Base-by-base conservation (phyloP, 495 filamentous ascomycete species). In the Aspergillus taichungensis region DNA sequence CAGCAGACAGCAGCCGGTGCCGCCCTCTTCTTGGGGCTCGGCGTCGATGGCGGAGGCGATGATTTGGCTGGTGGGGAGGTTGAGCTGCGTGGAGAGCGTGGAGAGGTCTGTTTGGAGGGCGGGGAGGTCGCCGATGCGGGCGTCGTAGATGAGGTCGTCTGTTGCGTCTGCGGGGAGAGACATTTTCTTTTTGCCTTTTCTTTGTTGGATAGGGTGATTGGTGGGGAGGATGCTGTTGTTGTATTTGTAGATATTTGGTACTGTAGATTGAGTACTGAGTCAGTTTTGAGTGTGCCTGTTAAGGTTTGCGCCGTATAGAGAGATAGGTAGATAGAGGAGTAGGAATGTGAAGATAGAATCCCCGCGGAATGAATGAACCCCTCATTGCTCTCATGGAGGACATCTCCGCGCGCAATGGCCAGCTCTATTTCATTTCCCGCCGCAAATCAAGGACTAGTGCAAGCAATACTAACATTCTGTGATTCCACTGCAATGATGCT, bases 111-210 rank as follows among this genome's bases (percentile, higher is more conserved):
- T 59, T n/a, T 69, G 64, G 35, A 95, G 75, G 35, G 88, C 85
- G 28, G 74, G 65, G 42, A 81, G 69, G 30, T 94, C 88, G 54
- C 85, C 85, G 0, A 72, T 72, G 28, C 90, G 86, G 11, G 89
- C 79, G 41, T 82, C 74, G 68, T 92, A 95, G 49, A 95, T 75
- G 50, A 95, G 79, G 57, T 95, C 91, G 58, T 91, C 87, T 46
- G 88, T 83, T 56, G 85, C 75, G 36, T 95, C 90, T 57, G 80
- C 76, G 18, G 75, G 77, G 45, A 90, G 50, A 12, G 64, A 54
- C 53, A 64, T 64, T 47, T 58, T 44, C 10, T 37, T 50, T 52
- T 34, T 44, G 42, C 47, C 13, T 3, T 33, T 49, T 32, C 24
- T 44, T 24, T 42, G 6, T 31, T 44, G 9, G 5, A 35, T n/a